A percentile compares a stretch with the other conserved stretches of the same genome.
Evolutionary conservation across 108 stramenopile species (phyloP).

Genomic region (Skeletonema grethae): DNA sequence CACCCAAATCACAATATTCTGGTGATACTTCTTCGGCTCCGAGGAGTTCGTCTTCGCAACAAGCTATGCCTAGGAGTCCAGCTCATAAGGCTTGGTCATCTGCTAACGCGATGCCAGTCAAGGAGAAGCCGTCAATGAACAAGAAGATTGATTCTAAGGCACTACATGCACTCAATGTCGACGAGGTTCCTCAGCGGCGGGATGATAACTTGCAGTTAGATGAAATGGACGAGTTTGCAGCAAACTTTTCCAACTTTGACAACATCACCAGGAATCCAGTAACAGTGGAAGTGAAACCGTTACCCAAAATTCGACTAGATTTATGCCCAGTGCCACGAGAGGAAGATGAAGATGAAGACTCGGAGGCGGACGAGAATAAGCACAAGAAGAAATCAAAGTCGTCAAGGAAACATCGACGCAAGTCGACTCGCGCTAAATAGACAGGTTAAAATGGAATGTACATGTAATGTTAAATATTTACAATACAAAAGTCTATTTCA

Average conservation of each 20-base stretch:
- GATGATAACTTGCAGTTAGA: background rate
- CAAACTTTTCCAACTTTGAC: conserved; percentile 29
- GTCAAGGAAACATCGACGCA: conserved; percentile 37
- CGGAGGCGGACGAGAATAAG: conserved; percentile 14
- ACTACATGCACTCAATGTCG: background rate
- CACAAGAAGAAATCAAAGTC: conserved; percentile 48
- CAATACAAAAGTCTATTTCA: background rate
- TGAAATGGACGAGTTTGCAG: conserved; percentile 26
- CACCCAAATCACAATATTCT: conserved; percentile 3
- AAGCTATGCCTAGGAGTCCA: background rate
- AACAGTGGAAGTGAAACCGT: conserved; percentile 85
- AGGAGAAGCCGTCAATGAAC: conserved; percentile 29
- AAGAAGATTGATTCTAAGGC: conserved; percentile 32
- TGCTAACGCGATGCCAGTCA: conserved; percentile 7
- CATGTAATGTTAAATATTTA: background rate
- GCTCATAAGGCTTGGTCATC: background rate
- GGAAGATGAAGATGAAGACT: conserved; percentile 80
- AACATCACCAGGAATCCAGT: conserved; percentile 51
- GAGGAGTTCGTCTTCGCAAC: background rate
- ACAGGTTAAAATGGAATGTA: background rate
- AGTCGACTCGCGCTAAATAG: background rate
- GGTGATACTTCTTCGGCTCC: background rate
- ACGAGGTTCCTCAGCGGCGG: conserved; percentile 3
- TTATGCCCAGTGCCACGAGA: conserved; percentile 86
- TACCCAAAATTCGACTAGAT: conserved; percentile 85